Percentiles rank a stretch among this genome's conserved stretches.
Evolutionary conservation across 129 eudicot genomes (phyloP).

Genomic region (Scalesia atractyloides): DNA sequence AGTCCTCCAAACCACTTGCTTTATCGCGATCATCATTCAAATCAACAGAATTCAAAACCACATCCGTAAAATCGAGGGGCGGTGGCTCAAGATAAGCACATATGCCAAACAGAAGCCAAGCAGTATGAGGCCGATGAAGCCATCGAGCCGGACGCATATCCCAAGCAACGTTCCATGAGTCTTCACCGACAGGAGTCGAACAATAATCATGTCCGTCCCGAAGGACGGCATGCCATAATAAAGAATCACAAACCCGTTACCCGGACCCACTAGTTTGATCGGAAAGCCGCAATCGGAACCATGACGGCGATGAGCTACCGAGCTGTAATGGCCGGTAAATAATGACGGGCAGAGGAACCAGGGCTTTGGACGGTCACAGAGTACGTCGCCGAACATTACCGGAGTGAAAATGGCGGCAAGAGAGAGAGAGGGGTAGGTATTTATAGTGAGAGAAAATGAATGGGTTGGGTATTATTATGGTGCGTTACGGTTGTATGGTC

Average conservation of each 20-base stretch:
- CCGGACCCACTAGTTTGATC: constrained; percentile 3
- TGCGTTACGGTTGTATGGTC: constrained; percentile 8
- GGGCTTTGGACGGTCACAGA: constrained; percentile 63
- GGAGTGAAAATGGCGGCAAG: constrained; percentile 15
- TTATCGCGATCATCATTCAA: background rate
- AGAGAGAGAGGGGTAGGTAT: background rate
- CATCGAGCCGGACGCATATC: constrained; percentile 82
- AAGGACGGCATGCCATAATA: constrained; percentile 55
- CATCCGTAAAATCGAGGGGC: constrained; percentile 7
- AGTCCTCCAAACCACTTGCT: background rate
- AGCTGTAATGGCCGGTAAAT: constrained; percentile 23
- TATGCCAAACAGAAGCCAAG: constrained; percentile 64
- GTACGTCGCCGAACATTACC: constrained; percentile 78
- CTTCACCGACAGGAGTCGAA: constrained; percentile 53
- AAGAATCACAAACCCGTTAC: constrained; percentile 15
- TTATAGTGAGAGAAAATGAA: background rate
- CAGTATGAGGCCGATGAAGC: constrained; percentile 63
- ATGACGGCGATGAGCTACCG: constrained; percentile 32
- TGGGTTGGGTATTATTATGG: background rate
- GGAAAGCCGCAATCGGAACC: constrained; percentile 28
- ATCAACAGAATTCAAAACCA: background rate
- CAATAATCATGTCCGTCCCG: constrained; percentile 28
- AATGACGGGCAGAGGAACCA: constrained; percentile 33
- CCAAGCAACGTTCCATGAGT: constrained; percentile 89
- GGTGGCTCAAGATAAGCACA: constrained; percentile 42